A percentile compares a stretch with the other conserved stretches of the same genome.
These are phyloP conservation scores for Alternaria sp. DNA, from an alignment of 2,329 filamentous ascomycete genomes.

Conservation along the genomic window DNA sequence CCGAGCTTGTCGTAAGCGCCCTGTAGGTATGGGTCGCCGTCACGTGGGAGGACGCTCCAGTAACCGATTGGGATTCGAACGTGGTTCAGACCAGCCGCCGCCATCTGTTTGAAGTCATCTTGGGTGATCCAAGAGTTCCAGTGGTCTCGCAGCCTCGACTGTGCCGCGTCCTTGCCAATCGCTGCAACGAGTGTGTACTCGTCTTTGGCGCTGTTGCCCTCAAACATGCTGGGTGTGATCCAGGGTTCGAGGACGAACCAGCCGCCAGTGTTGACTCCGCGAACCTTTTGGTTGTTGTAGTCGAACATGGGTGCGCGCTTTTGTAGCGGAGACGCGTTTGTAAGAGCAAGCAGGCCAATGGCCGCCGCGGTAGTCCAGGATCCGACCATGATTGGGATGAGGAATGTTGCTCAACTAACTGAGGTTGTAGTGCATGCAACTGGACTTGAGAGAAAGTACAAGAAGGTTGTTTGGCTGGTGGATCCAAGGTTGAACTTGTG, in stretches of 20 bases:
- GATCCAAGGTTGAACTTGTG: slow-evolving; percentile 15
- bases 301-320: slow-evolving; percentile 57
- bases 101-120: slow-evolving; percentile 65
- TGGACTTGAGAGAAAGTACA: slow-evolving; percentile 8
- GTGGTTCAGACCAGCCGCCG: slow-evolving; percentile 66
- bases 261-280: slow-evolving; percentile 71
- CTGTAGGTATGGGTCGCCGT: slow-evolving; percentile 68
- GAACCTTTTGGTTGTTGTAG: slow-evolving; percentile 64
- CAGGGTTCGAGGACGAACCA: slow-evolving; percentile 71
- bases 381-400: slow-evolving; percentile 37
- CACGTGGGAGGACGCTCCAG: slow-evolving; percentile 65
- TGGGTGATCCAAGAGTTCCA: slow-evolving; percentile 67
- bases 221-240: slow-evolving; percentile 70
- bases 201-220: slow-evolving; percentile 63
- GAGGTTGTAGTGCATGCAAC: slow-evolving; percentile 23
- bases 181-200: slow-evolving; percentile 64
- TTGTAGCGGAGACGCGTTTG: slow-evolving; percentile 44
- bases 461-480: slow-evolving; percentile 5
- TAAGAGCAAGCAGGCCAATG: slow-evolving; percentile 44
- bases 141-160: slow-evolving; percentile 60
- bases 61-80: slow-evolving; percentile 72
- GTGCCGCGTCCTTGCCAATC: slow-evolving; percentile 60
- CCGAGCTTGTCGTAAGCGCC: slow-evolving; percentile 68
- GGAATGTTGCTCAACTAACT: slow-evolving; percentile 18
- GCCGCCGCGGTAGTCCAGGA: slow-evolving; percentile 36